Evolutionary conservation across 1,139 yeast species (phyloP).

Genomic region (Geotrichum reessii): DNA sequence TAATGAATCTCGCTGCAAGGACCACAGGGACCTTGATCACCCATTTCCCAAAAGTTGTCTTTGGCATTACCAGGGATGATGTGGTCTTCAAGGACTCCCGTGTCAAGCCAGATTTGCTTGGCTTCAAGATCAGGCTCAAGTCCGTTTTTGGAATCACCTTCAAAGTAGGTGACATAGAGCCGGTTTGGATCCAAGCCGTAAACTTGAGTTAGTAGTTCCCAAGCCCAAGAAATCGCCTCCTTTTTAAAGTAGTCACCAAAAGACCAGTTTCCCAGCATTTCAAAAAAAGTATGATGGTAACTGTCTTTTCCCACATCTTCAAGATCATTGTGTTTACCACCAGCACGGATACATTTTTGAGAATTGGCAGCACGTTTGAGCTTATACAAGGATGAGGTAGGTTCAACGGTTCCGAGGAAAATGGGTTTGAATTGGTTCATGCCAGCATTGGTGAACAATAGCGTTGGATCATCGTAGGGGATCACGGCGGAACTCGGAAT

Average conservation of each 20-base stretch:
- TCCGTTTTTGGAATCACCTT: constrained; percentile 78
- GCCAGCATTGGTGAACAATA: constrained; percentile 94
- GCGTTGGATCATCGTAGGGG: constrained; percentile 96
- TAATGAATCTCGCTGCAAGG: constrained; percentile 97
- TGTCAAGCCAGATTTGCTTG: constrained; percentile 72
- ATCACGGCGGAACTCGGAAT: constrained; percentile 92
- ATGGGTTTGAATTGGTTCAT: constrained; percentile 98
- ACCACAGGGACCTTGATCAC: constrained; percentile 99
- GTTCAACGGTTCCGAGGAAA: constrained; percentile 94
- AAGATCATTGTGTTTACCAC: constrained; percentile 97
- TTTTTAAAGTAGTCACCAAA: constrained; percentile 96
- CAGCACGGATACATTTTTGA: constrained; percentile 98
- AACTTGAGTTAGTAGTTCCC: constrained; percentile 84
- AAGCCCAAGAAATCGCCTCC: constrained; percentile 82
- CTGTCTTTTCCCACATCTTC: constrained; percentile 98
- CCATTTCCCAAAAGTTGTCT: constrained; percentile 99
- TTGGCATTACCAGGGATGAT: constrained; percentile 83
- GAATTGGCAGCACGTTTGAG: constrained; percentile 90
- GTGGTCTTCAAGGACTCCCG: constrained; percentile 88
- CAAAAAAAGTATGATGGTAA: constrained; percentile 96
- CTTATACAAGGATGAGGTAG: constrained; percentile 75
- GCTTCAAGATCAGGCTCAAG: constrained; percentile 93
- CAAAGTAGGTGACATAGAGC: constrained; percentile 91
- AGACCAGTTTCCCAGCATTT: constrained; percentile 99
- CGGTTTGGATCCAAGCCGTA: constrained; percentile 74